These are phyloP conservation scores for Sugiyamaella xylanicola DNA, from an alignment of 1,139 yeast genomes.

Conservation along the genomic window DNA sequence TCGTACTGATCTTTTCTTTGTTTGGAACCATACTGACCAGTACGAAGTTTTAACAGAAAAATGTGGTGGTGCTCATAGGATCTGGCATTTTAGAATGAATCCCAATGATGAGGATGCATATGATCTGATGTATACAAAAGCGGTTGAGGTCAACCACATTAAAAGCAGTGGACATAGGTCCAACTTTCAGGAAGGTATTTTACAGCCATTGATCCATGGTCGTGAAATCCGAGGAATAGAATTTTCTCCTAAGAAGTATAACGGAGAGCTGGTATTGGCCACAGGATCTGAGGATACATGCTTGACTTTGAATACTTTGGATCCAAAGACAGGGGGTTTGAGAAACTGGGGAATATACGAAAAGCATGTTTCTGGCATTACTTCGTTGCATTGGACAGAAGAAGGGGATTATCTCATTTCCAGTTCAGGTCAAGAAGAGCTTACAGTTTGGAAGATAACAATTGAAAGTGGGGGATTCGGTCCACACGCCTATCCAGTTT, in stretches of 20 bases:
- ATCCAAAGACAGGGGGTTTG: constrained; percentile 43
- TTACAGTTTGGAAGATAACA: constrained; percentile 70
- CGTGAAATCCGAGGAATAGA: constrained; percentile 59
- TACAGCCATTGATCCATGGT: constrained; percentile 78
- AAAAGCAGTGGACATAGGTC: constrained; percentile 20
- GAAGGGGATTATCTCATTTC: constrained; percentile 56
- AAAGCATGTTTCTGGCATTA: constrained; percentile 87
- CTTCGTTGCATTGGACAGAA: constrained; percentile 63
- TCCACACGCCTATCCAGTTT: constrained; percentile 33
- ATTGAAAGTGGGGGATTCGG: constrained; percentile 17
- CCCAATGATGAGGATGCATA: constrained; percentile 32
- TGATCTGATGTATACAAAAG: constrained; percentile 58
- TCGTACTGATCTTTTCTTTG: constrained; percentile 72
- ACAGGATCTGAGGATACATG: constrained; percentile 93
- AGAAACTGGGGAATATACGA: constrained; percentile 65
- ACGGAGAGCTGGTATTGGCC: constrained; percentile 45
- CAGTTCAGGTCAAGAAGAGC: constrained; percentile 90
- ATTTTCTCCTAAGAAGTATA: constrained; percentile 34
- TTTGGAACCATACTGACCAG: constrained; percentile 82
- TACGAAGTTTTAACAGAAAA: constrained; percentile 65
- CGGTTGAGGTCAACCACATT: constrained; percentile 37
- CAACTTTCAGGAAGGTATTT: constrained; percentile 38
- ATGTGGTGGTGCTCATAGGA: constrained; percentile 94
- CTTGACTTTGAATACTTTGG: constrained; percentile 57
- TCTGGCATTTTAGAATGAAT: constrained; percentile 53